phyloP scores from a whole-genome alignment of 306 rosid genomes.

The Urtica urens region DNA sequence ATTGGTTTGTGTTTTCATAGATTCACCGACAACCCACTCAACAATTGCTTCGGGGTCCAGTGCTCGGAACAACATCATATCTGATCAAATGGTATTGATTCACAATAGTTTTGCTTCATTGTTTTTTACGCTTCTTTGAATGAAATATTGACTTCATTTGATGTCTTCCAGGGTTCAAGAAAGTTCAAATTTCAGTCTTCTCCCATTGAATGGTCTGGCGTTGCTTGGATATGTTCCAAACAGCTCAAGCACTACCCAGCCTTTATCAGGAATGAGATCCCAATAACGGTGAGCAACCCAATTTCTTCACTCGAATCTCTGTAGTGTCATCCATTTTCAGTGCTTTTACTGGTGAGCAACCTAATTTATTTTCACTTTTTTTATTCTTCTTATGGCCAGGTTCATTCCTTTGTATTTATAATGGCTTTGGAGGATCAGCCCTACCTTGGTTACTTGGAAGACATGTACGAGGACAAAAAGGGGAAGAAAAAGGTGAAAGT shows the following conservation, averaged over 20 bases:
- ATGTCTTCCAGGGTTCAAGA: conserved; percentile 42
- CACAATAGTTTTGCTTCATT: conserved; percentile 1
- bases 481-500: conserved; percentile 63
- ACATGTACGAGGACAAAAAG: conserved; percentile 79
- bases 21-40: conserved; percentile 26
- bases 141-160: conserved; percentile 3
- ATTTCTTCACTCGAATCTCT: neutral
- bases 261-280: conserved; percentile 44
- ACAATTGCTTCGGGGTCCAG: conserved; percentile 25
- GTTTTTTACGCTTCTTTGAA: conserved; percentile 6
- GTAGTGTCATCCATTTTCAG: neutral
- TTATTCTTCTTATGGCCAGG: conserved; percentile 32
- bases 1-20: conserved; percentile 32
- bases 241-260: conserved; percentile 73
- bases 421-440: conserved; percentile 57
- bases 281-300: conserved; percentile 40
- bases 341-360: neutral
- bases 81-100: conserved; percentile 47
- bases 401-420: conserved; percentile 64
- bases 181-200: conserved; percentile 51
- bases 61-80: conserved; percentile 23
- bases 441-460: conserved; percentile 81
- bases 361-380: conserved; percentile 7
- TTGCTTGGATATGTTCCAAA: conserved; percentile 57
- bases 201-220: conserved; percentile 65